phyloP scores from a whole-genome alignment of 164 flowering plant genomes.

The Houttuynia cordata region DNA sequence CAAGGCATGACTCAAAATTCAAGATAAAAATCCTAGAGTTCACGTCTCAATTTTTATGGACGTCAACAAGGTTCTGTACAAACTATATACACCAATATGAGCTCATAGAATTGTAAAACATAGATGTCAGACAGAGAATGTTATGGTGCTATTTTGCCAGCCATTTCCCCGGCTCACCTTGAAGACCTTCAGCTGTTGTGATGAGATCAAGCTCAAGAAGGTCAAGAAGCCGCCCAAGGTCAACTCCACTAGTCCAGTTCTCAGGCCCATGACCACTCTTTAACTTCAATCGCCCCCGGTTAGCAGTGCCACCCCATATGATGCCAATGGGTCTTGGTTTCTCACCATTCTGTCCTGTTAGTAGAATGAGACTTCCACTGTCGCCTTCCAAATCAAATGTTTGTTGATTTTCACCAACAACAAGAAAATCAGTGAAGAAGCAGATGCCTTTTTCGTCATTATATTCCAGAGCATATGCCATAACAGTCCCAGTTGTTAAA shows the following conservation, averaged over 20 bases:
- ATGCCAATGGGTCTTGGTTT: conserved; percentile 84
- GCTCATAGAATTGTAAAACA: no score
- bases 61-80: no score
- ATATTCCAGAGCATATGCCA: conserved; percentile 91
- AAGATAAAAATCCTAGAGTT: no score
- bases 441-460: conserved; percentile 94
- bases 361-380: conserved; percentile 85
- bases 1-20: no score
- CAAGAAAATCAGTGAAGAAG: conserved; percentile 88
- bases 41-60: no score
- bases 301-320: conserved; percentile 98
- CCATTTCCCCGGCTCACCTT: conserved; percentile 28
- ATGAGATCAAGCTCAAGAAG: conserved; percentile 85
- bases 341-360: conserved; percentile 51
- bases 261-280: conserved; percentile 83
- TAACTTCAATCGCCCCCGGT: conserved; percentile 82
- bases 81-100: no score
- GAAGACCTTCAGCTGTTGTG: conserved; percentile 52
- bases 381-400: conserved; percentile 95
- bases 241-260: conserved; percentile 98
- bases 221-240: conserved; percentile 91
- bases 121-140: no score
- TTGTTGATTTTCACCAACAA: conserved; percentile 90
- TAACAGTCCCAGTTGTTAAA: conserved; percentile 73
- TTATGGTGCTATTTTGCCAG: background rate